Evolutionary conservation across 306 rosid species (phyloP), one percentile per base, ranked within the genome.

Genomic region (Glycine tomentella): DNA sequence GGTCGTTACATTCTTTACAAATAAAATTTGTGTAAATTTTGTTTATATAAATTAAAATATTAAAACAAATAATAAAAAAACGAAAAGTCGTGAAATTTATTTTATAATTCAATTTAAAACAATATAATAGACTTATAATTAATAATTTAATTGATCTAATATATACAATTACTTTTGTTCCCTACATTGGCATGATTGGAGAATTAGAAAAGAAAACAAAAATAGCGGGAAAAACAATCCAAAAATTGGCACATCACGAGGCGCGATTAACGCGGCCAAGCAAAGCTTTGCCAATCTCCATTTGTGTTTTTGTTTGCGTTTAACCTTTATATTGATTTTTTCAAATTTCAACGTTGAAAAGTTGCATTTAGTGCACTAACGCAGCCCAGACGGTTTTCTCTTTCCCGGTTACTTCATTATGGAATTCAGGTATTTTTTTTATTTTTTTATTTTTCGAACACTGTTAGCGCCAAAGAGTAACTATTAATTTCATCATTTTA

Each of bases 181-280:
- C 71, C 38, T 16, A 25, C 52, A 58, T 1, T 36, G 12, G 4
- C 33, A n/a, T 14, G 72, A 66, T 66, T 7, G 14, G 13, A 40
- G 50, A 40, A 40, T 66, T 14, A 9, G 59, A 69, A 79, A 78
- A 42, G 4, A 42, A 0, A 38, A 74, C 11, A 58, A 58, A 79
- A 48, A 5, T 5, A 68, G 84, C 75, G 75, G 79, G 81, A 82
- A 58, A 3, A 70, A 82, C 63, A 6, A 74, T 78, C 80, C 70
- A 68, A 51, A 68, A 38, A 8, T 52, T 34, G 48, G 53, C 88
- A 38, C 72, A 81, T 79, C 46, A 80, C 72, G 84, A 33, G 85
- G 88, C 93, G 86, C 64, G 69, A 88, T 91, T 79, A 48, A 80
- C 90, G 92, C 84, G 50, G 16, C 66, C 13, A 84, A 75, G 81